phyloP scores from a whole-genome alignment of 176 grass and related monocot species.

The bread wheat (Triticum aestivum) region DNA sequence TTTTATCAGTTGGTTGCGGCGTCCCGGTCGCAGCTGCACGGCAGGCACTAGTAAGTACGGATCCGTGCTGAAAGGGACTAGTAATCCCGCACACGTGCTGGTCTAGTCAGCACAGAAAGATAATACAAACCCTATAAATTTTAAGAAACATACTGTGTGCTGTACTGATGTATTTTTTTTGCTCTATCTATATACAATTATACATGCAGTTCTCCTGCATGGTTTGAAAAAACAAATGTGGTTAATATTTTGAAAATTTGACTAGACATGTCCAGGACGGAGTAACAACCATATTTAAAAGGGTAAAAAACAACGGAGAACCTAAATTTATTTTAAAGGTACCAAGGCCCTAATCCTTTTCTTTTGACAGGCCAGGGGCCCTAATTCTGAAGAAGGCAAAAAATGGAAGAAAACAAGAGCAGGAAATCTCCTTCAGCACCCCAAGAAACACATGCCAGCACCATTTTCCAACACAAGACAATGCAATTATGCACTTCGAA shows the following conservation, averaged over 20 bases:
- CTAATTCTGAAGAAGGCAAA: too few species aligned
- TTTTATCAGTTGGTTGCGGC: constrained; percentile 4
- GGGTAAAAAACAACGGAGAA: too few species aligned
- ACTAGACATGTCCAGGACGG: too few species aligned
- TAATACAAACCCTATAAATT: not conserved
- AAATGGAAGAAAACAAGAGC: not conserved
- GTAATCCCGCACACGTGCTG: not conserved
- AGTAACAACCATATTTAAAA: too few species aligned
- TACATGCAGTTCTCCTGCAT: too few species aligned
- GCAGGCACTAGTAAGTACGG: not conserved
- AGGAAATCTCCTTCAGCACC: not conserved
- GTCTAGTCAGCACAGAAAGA: not conserved
- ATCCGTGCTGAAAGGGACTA: not conserved
- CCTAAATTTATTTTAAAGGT: too few species aligned
- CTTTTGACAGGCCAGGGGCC: too few species aligned
- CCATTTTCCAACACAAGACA: not conserved
- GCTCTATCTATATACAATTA: too few species aligned
- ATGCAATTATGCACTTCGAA: not conserved
- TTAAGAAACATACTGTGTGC: not conserved
- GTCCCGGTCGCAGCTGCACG: not conserved
- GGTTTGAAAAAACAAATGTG: too few species aligned
- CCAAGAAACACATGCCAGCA: not conserved
- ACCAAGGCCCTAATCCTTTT: too few species aligned
- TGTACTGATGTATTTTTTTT: not conserved
- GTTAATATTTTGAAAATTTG: not conserved